Evolutionary conservation across 164 flowering plant species (phyloP).

Genomic region (Nelumbo lutea): DNA sequence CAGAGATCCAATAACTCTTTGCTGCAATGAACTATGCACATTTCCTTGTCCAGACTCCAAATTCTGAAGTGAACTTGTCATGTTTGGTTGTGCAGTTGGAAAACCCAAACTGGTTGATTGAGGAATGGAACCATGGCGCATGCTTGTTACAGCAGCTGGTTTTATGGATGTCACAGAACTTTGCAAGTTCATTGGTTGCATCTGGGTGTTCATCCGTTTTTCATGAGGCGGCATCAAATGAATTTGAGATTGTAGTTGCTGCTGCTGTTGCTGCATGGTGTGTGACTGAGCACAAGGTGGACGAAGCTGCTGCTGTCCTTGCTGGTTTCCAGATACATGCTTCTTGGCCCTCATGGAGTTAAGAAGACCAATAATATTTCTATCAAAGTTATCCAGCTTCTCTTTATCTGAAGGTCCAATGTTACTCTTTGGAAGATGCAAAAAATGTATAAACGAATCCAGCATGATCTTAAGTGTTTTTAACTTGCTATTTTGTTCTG

Average conservation of each 20-base stretch:
- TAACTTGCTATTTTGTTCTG: conserved; percentile 58
- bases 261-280: conserved; percentile 7
- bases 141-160: conserved; percentile 30
- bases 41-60: conserved; percentile 68
- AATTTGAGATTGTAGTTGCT: conserved; percentile 47
- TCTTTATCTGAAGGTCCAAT: conserved; percentile 43
- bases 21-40: conserved; percentile 49
- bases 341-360: conserved; percentile 47
- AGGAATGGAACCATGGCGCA: conserved; percentile 49
- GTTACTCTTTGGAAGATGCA: conserved; percentile 43
- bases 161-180: conserved; percentile 44
- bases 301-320: not conserved
- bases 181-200: conserved; percentile 54
- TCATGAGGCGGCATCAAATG: conserved; percentile 61
- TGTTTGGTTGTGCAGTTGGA: conserved; percentile 44
- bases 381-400: conserved; percentile 58
- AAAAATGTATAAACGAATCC: conserved; percentile 46
- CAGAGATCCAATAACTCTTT: conserved; percentile 34
- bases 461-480: conserved; percentile 42
- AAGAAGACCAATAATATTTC: conserved; percentile 50
- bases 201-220: conserved; percentile 56
- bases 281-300: not conserved
- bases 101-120: conserved; percentile 31
- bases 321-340: conserved; percentile 35
- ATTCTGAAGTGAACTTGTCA: conserved; percentile 50